Percentiles rank a stretch among this genome's conserved stretches.
Evolutionary conservation across 495 filamentous ascomycete species (phyloP).

Genomic region (Tuber calosporum): DNA sequence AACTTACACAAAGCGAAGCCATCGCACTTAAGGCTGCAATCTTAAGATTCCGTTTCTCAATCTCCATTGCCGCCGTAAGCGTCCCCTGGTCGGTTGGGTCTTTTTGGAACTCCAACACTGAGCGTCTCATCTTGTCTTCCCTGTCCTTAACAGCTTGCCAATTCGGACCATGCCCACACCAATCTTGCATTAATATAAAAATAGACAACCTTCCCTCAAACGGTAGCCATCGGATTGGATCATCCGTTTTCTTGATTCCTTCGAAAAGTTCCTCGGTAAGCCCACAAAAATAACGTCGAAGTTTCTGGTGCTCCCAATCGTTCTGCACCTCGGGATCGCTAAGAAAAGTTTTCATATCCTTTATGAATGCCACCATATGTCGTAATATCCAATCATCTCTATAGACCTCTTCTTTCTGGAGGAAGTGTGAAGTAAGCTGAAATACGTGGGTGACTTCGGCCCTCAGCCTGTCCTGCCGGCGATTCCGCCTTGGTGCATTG

Average conservation of each 20-base stretch:
- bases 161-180: conserved; percentile 96
- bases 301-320: conserved; percentile 90
- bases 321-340: conserved; percentile 91
- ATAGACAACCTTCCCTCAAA: conserved; percentile 90
- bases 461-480: conserved; percentile 73
- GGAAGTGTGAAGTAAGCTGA: conserved; percentile 84
- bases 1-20: conserved; percentile 77
- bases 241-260: conserved; percentile 71
- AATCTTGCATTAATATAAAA: conserved; percentile 95
- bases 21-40: conserved; percentile 90
- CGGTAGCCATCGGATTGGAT: conserved; percentile 85
- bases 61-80: conserved; percentile 83
- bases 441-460: conserved; percentile 95
- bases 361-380: conserved; percentile 82
- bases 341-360: conserved; percentile 84
- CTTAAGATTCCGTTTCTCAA: conserved; percentile 84
- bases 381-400: conserved; percentile 87
- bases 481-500: conserved; percentile 69
- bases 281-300: conserved; percentile 88
- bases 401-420: conserved; percentile 69
- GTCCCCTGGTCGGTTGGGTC: conserved; percentile 55
- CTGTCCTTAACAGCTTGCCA: conserved; percentile 70
- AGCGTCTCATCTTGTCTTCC: conserved; percentile 82
- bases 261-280: conserved; percentile 89
- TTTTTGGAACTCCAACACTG: conserved; percentile 59